Base-by-base conservation (phyloP, 1,284 basidiomycete genomes). In the Kwoniella shivajii region DNA sequence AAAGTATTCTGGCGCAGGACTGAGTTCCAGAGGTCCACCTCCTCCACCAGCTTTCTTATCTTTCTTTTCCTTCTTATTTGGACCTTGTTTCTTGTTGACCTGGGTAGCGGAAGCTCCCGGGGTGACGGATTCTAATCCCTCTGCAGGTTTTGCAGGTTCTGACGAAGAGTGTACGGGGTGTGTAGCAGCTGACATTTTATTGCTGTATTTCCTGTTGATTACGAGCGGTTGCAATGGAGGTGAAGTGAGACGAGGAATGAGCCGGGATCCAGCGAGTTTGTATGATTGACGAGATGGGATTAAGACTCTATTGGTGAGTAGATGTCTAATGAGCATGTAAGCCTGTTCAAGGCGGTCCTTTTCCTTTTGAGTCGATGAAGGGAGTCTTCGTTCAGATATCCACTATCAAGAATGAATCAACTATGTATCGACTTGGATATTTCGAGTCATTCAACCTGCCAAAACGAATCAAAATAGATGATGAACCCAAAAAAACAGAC, bases 1-100 rank as follows among this genome's bases (percentile, higher is more conserved):
- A 78, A 98, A 89, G 83, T 87, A 98, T 52, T 84, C 86, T 18
- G 95, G 93, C 18, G 82, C 84, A 24, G 94, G 93, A 78, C 39
- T 60, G 27, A 72, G 55, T 56, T 70, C 70, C n/a, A 68, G 42
- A 11, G 65, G 64, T 20, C 65, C 69, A 16, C 52, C 52, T 29
- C 50, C 46, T 33, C 54, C 56, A 13, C 60, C 57, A 26, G 50
- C 63, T 44, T 59, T 52, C 63, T 73, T 76, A 61, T 74, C 74
- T 50, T 75, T 70, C 63, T 78, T 75, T 59, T 77, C 72, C 49
- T 68, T 65, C 38, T 61, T 49, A 38, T 55, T 55, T 27, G 66
- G 64, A 31, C 56, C 39, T 36, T 52, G 37, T 30, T 68, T 65
- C 43, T 61, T 60, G 30, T 63, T 63, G 24, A 55, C 61, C 22